Evolutionary conservation across 371 early-diverging fungal genomes (phyloP).

Genomic region (Sporodiniella umbellata): DNA sequence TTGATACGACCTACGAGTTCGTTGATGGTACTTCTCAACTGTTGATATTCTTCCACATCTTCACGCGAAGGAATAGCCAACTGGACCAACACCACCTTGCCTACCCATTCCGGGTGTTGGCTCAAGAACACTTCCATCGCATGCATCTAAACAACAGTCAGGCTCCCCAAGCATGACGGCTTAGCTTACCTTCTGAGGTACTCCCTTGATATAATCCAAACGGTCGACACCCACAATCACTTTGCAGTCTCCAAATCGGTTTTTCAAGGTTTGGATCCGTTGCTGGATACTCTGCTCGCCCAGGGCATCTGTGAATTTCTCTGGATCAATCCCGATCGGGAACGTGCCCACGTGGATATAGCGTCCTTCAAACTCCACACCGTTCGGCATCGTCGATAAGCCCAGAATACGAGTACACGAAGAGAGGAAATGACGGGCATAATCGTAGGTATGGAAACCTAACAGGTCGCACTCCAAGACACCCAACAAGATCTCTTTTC

Average conservation of each 20-base stretch:
- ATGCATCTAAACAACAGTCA: constrained; percentile 61
- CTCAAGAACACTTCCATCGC: constrained; percentile 94
- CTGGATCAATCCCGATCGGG: constrained; percentile 99
- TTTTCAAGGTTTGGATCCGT: constrained; percentile 76
- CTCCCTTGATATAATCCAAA: constrained; percentile 99
- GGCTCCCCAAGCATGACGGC: neutral
- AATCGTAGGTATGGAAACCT: constrained; percentile 98
- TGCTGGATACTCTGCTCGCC: constrained; percentile 63
- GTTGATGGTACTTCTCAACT: constrained; percentile 87
- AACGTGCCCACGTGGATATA: constrained; percentile 94
- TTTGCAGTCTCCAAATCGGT: constrained; percentile 86
- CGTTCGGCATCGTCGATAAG: constrained; percentile 87
- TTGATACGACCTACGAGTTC: constrained; percentile 97
- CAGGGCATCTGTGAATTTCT: constrained; percentile 84
- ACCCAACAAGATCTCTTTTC: constrained; percentile 90
- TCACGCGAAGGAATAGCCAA: constrained; percentile 97
- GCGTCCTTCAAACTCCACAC: constrained; percentile 87
- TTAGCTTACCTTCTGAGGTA: constrained; percentile 78
- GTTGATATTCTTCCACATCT: constrained; percentile 97
- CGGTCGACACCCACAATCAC: constrained; percentile 98
- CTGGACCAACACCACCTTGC: constrained; percentile 95
- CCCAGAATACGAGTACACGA: constrained; percentile 95
- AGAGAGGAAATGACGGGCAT: constrained; percentile 96
- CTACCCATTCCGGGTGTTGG: constrained; percentile 91
- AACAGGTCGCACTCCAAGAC: constrained; percentile 91